These are phyloP conservation scores for Suhomyces faveliae DNA, from an alignment of 805 yeast genomes.

Conservation along the genomic window DNA sequence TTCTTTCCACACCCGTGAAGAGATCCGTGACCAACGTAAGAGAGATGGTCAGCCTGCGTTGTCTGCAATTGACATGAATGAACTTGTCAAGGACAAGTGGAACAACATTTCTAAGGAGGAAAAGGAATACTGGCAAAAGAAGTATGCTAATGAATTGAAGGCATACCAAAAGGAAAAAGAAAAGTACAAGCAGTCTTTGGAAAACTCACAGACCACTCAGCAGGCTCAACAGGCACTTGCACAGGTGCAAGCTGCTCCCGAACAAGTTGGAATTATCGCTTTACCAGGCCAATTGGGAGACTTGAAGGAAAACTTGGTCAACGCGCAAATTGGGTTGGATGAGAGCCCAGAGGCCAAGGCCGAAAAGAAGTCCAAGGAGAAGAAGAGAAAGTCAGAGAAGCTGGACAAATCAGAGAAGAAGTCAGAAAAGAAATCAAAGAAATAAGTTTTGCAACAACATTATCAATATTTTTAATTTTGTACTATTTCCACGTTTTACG, in stretches of 20 bases:
- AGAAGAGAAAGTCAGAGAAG: constrained; percentile 16
- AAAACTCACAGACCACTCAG: constrained; percentile 15
- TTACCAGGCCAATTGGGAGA: constrained; percentile 1
- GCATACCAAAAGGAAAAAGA: constrained; percentile 33
- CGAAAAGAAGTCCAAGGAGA: constrained; percentile 14
- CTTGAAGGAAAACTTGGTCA: neutral
- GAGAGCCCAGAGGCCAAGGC: neutral
- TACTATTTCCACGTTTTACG: neutral
- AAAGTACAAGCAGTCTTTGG: constrained; percentile 31
- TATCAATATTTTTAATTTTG: no score
- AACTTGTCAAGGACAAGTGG: constrained; percentile 80
- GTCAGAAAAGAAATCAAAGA: constrained; percentile 18
- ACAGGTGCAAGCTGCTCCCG: constrained; percentile 3
- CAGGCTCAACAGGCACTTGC: constrained; percentile 3
- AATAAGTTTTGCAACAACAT: neutral
- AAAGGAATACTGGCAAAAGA: constrained; percentile 67
- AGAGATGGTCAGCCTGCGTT: constrained; percentile 57
- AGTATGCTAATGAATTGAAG: constrained; percentile 48
- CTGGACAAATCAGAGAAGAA: constrained; percentile 13
- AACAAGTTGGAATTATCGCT: neutral
- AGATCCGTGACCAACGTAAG: constrained; percentile 66
- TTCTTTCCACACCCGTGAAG: constrained; percentile 70
- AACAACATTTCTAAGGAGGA: constrained; percentile 60
- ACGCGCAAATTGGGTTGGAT: neutral
- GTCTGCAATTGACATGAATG: constrained; percentile 74